Evolutionary conservation across 306 rosid species (phyloP), one percentile per base, ranked within the genome.

Genomic region (Glycine tomentella): DNA sequence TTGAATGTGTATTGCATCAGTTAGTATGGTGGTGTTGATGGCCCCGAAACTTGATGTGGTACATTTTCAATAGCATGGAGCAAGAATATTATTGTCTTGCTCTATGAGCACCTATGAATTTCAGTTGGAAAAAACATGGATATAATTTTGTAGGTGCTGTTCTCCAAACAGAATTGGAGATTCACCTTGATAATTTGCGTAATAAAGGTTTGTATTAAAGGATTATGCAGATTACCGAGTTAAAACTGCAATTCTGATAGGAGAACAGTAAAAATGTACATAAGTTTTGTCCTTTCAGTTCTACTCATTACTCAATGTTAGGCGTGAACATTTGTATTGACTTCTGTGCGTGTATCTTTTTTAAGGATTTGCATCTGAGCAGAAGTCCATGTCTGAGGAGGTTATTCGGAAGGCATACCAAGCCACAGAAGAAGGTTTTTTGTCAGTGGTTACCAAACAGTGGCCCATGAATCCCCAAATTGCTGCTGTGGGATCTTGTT

Each of bases 401-500:
- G 98, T 92, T 76, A 94, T 94, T 71, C 89, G 92, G 50, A 94
- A 94, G 84, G 97, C 98, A 9, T 91, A 88, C 81, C 97, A 92
- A 86, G 98, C 98, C 6, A 94, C 97, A 0, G 98, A 94, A 82
- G 98, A 92, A 76, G 98, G 98, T 17, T 94, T 94, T 78, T 76
- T 92, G 38, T 90, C 97, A 4, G 51, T 94, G 17, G 98, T 94
- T 52, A 86, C 95, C 0, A 92, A 92, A 77, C 97, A 74, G 17
- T 94, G 98, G 98, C 90, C 89, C 56, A 72, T 87, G 77, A 94
- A 91, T 63, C 95, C 98, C 40, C 98, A 92, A 72, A 90, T 92
- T 74, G 98, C 98, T 79, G 93, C 97, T n/a, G 98, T 94, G 82
- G 98, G 97, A 75, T 83, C 98, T 40, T 94, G 98, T 83, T 92